phyloP scores from a whole-genome alignment of 768 basidiomycete genomes.

The Galerina sulciceps region DNA sequence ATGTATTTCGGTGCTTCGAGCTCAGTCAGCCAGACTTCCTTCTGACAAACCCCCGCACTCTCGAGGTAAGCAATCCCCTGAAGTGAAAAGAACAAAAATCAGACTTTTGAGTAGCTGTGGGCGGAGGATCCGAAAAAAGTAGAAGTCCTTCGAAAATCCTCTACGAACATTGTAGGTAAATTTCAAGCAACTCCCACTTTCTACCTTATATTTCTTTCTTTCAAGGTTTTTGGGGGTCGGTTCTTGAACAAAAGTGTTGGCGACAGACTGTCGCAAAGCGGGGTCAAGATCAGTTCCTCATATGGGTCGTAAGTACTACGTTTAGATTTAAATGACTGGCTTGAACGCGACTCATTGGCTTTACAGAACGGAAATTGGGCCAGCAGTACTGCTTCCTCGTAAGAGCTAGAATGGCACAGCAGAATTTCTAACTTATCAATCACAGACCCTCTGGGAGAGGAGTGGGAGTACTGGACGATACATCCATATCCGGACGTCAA shows the following conservation, averaged over 20 bases:
- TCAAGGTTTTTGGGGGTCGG: slow-evolving; percentile 4
- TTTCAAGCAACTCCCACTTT: background rate
- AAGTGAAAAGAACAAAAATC: background rate
- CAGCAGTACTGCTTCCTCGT: slow-evolving; percentile 5
- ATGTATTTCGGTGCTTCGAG: background rate
- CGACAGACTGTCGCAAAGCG: background rate
- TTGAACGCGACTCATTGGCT: background rate
- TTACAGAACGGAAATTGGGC: slow-evolving; percentile 3
- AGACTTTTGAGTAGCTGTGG: slow-evolving; percentile 6
- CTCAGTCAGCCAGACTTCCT: background rate
- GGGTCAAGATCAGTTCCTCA: background rate
- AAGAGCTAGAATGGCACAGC: background rate
- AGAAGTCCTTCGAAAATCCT: background rate
- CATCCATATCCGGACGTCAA: slow-evolving; percentile 1
- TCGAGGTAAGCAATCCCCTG: background rate
- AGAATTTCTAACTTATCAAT: background rate
- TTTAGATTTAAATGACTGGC: background rate
- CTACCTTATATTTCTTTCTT: background rate
- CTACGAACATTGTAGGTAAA: background rate
- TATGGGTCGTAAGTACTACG: slow-evolving; percentile 7
- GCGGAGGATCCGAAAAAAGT: slow-evolving; percentile 5
- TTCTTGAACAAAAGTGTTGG: slow-evolving; percentile 8
- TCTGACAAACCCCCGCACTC: background rate
- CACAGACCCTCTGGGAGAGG: slow-evolving; percentile 7
- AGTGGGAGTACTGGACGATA: slow-evolving; percentile 9